Percentiles rank a stretch among this genome's conserved stretches.
Evolutionary conservation across 2,329 filamentous ascomycete species (phyloP).

Genomic region (Colletotrichum tropicale): DNA sequence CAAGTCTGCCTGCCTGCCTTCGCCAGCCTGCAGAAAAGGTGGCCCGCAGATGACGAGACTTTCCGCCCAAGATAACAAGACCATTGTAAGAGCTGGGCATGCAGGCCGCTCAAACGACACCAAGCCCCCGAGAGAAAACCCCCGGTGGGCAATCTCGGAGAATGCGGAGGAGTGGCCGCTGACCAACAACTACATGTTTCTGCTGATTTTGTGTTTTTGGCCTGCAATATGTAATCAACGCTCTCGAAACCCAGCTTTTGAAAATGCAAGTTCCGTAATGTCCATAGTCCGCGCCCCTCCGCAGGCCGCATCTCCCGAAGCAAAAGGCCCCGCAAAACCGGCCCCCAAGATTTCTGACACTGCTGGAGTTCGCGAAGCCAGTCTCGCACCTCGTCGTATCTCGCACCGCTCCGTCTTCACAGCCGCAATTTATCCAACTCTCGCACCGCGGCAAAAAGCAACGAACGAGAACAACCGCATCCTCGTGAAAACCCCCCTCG

Average conservation of each 20-base stretch:
- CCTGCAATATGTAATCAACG: neutral
- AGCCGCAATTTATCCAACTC: neutral
- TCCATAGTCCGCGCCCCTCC: neutral
- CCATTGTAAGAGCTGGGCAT: neutral
- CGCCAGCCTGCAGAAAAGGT: neutral
- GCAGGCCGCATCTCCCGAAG: slow-evolving; percentile 10
- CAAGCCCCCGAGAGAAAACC: neutral
- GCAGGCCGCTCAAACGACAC: neutral
- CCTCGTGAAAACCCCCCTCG: neutral
- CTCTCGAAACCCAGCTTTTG: neutral
- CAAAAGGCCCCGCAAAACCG: neutral
- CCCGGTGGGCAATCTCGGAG: neutral
- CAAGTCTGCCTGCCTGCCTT: neutral
- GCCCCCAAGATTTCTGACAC: neutral
- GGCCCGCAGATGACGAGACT: slow-evolving; percentile 8
- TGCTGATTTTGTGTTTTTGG: neutral
- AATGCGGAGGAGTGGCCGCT: neutral
- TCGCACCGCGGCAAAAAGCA: neutral
- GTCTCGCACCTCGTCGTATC: neutral
- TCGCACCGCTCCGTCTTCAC: neutral
- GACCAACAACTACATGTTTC: neutral
- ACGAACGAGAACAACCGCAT: neutral
- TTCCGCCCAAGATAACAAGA: neutral
- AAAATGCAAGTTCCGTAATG: neutral
- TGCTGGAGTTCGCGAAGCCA: neutral